phyloP scores from a whole-genome alignment of 2,329 filamentous ascomycete species.

The Cercospora brassicicola region DNA sequence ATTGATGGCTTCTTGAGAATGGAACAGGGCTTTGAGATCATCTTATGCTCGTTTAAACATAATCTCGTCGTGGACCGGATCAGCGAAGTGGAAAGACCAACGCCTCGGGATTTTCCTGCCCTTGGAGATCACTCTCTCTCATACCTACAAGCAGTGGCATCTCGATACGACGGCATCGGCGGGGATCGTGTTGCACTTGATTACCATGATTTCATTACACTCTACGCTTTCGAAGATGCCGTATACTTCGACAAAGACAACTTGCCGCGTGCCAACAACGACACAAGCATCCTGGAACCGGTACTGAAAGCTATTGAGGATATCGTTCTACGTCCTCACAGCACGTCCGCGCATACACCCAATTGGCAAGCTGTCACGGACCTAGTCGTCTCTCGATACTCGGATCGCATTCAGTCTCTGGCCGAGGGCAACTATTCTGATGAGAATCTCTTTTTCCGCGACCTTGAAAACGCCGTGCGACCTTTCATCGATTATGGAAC shows the following conservation, averaged over 20 bases:
- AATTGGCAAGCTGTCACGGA: slow-evolving; percentile 71
- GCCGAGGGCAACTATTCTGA: slow-evolving; percentile 28
- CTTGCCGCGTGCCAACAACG: slow-evolving; percentile 45
- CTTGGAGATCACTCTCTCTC: slow-evolving; percentile 21
- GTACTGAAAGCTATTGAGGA: slow-evolving; percentile 49
- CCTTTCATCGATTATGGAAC: slow-evolving; percentile 45
- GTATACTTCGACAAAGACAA: slow-evolving; percentile 35
- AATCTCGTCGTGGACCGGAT: slow-evolving; percentile 43
- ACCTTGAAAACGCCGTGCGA: slow-evolving; percentile 36
- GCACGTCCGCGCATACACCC: slow-evolving; percentile 34
- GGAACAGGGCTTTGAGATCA: slow-evolving; percentile 70
- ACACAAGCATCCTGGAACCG: slow-evolving; percentile 38
- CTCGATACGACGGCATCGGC: slow-evolving; percentile 49
- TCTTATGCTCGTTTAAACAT: slow-evolving; percentile 63
- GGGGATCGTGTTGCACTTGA: slow-evolving; percentile 48
- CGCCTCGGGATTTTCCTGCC: slow-evolving; percentile 19
- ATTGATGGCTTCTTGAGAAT: slow-evolving; percentile 67
- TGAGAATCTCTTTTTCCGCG: slow-evolving; percentile 29
- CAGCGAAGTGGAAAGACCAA: slow-evolving; percentile 22
- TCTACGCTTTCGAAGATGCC: slow-evolving; percentile 45
- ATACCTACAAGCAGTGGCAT: slow-evolving; percentile 46
- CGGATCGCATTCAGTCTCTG: slow-evolving; percentile 52
- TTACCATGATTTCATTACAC: slow-evolving; percentile 53
- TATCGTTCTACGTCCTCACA: slow-evolving; percentile 41
- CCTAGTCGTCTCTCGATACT: slow-evolving; percentile 64